Conservation (phyloP, 169 alveolate genomes). For the Theileria luwenshuni region DNA sequence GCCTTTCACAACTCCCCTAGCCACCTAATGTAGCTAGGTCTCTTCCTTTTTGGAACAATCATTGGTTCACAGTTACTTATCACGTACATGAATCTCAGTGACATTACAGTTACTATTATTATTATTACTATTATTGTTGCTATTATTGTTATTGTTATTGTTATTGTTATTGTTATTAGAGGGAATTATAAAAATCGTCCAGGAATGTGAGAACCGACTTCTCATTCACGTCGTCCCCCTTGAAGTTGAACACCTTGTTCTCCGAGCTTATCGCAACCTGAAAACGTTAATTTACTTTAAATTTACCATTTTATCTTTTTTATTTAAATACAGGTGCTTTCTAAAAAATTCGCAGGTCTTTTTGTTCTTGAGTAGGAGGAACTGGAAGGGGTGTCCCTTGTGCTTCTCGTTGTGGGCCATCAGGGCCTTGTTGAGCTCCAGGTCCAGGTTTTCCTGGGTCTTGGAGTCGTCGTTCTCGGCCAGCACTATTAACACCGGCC, state of each 20-base stretch:
- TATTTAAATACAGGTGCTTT: background rate
- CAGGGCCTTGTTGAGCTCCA: conserved; percentile 46
- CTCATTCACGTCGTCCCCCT: conserved; percentile 23
- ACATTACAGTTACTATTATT: no score
- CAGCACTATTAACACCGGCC: conserved; percentile 57
- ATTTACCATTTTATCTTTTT: background rate
- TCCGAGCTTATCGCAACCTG: background rate
- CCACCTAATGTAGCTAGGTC: conserved; percentile 34
- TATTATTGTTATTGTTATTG: background rate
- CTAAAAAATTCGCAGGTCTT: conserved; percentile 1
- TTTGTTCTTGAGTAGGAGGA: conserved; percentile 36
- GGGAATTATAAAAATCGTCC: conserved; percentile 37
- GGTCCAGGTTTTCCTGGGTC: conserved; percentile 25
- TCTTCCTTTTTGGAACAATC: no score
- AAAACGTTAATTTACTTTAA: background rate
- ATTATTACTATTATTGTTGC: no score
- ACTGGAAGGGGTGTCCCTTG: conserved; percentile 51
- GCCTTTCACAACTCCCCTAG: conserved; percentile 66
- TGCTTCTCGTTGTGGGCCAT: conserved; percentile 30
- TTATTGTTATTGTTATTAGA: background rate
- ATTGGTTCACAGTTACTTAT: no score
- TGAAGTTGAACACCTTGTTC: conserved; percentile 1
- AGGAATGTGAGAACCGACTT: conserved; percentile 35
- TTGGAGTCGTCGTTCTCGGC: conserved; percentile 39
- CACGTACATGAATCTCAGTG: no score